phyloP scores from a whole-genome alignment of 306 rosid genomes.

The Vigna hirtella region DNA sequence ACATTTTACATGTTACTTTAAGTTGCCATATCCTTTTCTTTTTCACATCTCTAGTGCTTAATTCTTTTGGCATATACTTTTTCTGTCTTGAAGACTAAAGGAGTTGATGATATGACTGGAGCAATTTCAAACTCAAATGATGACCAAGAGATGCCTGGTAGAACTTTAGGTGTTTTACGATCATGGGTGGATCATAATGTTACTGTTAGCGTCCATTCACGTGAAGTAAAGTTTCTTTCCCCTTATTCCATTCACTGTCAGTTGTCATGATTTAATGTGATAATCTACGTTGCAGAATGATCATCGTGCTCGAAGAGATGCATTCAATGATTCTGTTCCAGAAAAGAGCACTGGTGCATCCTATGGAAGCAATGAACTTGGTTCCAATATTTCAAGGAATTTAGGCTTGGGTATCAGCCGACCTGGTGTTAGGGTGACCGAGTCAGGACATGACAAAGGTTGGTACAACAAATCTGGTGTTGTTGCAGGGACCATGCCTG shows the following conservation, averaged over 20 bases:
- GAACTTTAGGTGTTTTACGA: conserved; percentile 57
- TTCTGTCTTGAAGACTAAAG: conserved; percentile 61
- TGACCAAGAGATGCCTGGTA: conserved; percentile 53
- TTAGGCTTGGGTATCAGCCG: conserved; percentile 52
- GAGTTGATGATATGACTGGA: conserved; percentile 60
- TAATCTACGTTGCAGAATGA: conserved; percentile 50
- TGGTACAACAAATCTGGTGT: conserved; percentile 22
- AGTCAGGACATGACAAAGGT: not conserved
- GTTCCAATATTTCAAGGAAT: conserved; percentile 62
- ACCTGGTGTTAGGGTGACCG: conserved; percentile 49
- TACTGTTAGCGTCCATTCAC: conserved; percentile 36
- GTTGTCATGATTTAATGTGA: conserved; percentile 39
- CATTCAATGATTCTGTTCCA: conserved; percentile 54
- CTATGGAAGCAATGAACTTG: conserved; percentile 63
- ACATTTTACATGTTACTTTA: conserved; percentile 21
- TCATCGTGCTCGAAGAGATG: conserved; percentile 57
- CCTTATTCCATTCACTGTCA: conserved; percentile 6
- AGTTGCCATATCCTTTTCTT: not conserved
- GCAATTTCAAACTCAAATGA: conserved; percentile 55
- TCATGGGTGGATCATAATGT: conserved; percentile 60
- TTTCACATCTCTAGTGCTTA: conserved; percentile 9
- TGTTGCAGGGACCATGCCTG: conserved; percentile 56
- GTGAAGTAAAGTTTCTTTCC: conserved; percentile 40
- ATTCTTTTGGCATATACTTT: conserved; percentile 24
- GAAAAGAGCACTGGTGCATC: conserved; percentile 60